Evolutionary conservation across 495 filamentous ascomycete species (phyloP).

Genomic region (Aspergillus bridgeri): DNA sequence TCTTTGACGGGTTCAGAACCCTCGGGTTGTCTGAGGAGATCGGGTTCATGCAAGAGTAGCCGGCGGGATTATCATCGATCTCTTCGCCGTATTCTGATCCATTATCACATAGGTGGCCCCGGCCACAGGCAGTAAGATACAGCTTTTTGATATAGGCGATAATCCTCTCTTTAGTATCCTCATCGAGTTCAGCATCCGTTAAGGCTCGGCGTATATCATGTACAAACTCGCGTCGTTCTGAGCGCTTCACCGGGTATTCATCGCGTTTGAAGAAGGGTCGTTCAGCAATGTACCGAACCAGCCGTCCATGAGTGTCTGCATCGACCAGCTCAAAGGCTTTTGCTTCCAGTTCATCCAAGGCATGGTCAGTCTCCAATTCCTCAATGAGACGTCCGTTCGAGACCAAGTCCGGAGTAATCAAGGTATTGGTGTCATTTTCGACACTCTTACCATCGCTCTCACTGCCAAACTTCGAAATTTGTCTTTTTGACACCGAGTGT

Average conservation of each 20-base stretch:
- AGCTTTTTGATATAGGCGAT: slow-evolving; percentile 21
- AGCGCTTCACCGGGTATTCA: slow-evolving; percentile 16
- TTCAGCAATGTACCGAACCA: slow-evolving; percentile 19
- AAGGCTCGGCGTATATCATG: slow-evolving; percentile 17
- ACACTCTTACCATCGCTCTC: not conserved
- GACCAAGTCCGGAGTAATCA: not conserved
- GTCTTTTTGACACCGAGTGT: not conserved
- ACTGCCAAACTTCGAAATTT: not conserved
- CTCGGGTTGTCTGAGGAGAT: not conserved
- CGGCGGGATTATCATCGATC: slow-evolving; percentile 14
- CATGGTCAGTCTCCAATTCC: not conserved
- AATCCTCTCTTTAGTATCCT: slow-evolving; percentile 7
- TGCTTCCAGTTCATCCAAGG: slow-evolving; percentile 13
- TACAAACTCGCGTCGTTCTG: slow-evolving; percentile 21
- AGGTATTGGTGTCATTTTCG: not conserved
- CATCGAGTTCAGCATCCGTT: slow-evolving; percentile 11
- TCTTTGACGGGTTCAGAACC: not conserved
- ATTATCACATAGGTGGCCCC: not conserved
- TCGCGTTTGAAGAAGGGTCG: slow-evolving; percentile 22
- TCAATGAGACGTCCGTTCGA: not conserved
- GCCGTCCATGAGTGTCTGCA: slow-evolving; percentile 3
- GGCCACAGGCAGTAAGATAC: slow-evolving; percentile 16
- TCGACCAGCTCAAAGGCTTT: slow-evolving; percentile 19
- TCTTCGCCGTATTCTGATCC: slow-evolving; percentile 24
- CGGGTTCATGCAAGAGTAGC: too few species aligned